Conservation (phyloP, 768 basidiomycete genomes). For the Trametes punicea region DNA sequence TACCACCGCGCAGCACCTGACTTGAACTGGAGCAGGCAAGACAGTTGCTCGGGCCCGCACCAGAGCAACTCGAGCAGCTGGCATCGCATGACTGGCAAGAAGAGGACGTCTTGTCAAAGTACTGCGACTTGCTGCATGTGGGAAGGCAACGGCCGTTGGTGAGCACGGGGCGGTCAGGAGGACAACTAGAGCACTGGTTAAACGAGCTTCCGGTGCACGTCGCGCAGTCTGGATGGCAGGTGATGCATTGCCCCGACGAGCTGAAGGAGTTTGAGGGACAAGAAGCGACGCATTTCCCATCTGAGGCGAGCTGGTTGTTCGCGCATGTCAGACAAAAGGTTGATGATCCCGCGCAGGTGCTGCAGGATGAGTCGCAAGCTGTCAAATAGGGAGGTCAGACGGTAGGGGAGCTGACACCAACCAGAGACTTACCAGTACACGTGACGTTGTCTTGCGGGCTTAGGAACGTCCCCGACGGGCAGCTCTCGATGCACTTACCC, state of each 20-base stretch:
- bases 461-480: constrained; percentile 72
- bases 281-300: constrained; percentile 69
- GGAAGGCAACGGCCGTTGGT: constrained; percentile 74
- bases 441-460: constrained; percentile 69
- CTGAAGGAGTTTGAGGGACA: constrained; percentile 74
- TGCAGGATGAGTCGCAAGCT: constrained; percentile 74
- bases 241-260: constrained; percentile 60
- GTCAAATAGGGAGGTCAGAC: constrained; percentile 10
- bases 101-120: constrained; percentile 61
- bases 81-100: constrained; percentile 71
- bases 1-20: constrained; percentile 60
- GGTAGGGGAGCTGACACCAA: neutral
- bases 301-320: constrained; percentile 59
- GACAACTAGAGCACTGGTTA: constrained; percentile 75
- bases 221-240: constrained; percentile 85
- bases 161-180: constrained; percentile 64
- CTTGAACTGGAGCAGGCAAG: constrained; percentile 67
- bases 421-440: constrained; percentile 58
- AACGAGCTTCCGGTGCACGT: constrained; percentile 78
- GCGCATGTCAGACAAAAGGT: constrained; percentile 74
- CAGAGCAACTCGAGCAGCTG: constrained; percentile 77
- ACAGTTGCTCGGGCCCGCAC: constrained; percentile 62
- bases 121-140: constrained; percentile 70
- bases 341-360: constrained; percentile 64
- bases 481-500: constrained; percentile 65